Evolutionary conservation across 1,284 basidiomycete species (phyloP), one percentile per base, ranked within the genome.

Genomic region (Grifola frondosa): DNA sequence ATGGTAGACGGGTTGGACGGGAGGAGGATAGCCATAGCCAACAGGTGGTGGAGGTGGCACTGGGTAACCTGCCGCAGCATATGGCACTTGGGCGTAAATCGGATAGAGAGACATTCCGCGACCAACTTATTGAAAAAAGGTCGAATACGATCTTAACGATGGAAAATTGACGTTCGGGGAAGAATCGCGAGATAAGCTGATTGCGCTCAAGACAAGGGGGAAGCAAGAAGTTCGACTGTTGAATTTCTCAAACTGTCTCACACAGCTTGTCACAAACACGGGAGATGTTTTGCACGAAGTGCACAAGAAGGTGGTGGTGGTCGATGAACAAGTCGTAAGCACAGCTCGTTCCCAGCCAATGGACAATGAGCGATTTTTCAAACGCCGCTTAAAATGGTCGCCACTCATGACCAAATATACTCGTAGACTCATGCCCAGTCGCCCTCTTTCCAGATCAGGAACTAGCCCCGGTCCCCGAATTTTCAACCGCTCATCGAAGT

Each of bases 21-120:
- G 46, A 11, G 71, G 64, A 30, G 74, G 68, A 22, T 56, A 54
- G 16, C 57, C 54, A 47, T 56, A 69, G 51, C 50, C 67, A 66
- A 49, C 77, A 62, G 56, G 71, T 65, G 54, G 67, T 32, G 73
- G 73, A 10, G 57, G 58, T n/a, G 52, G 38, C 25, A 56, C 37
- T 17, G 77, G 75, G 69, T 69, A 80, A 49, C 70, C 68, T 58
- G 66, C 62, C 29, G 70, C 61, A 47, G 64, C 60, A 48, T 67
- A 74, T 36, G 64, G 39, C 52, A 65, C 56, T 49, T 71, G 70
- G 52, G 62, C 61, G 46, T 67, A 76, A 54, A 74, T 74, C 50
- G 71, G 62, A 59, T 77, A 77, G 56, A 75, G 64, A 50, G 74
- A 75, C 74, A 77, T 76, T 24, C 53, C 49, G 48, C 28, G 30